These are phyloP conservation scores for Candida sp. DNA, from an alignment of 1,139 yeast genomes.

Conservation along the genomic window DNA sequence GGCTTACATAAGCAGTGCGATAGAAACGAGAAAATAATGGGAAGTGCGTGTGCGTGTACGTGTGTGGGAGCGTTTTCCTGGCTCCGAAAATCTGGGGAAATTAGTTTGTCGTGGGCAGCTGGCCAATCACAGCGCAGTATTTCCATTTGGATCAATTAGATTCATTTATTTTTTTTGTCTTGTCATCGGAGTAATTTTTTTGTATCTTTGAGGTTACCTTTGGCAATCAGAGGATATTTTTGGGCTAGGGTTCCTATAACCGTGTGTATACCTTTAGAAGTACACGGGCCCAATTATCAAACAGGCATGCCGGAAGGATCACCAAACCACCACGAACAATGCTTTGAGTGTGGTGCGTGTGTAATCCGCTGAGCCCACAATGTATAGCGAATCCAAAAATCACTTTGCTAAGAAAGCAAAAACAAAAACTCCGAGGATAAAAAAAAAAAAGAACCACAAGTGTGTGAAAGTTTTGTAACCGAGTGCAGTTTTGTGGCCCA, in stretches of 20 bases:
- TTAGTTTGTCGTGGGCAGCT: neutral
- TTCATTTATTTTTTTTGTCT: neutral
- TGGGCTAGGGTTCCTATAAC: too few relatives aligned
- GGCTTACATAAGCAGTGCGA: neutral
- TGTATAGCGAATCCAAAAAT: neutral
- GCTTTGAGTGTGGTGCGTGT: neutral
- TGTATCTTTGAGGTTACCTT: neutral
- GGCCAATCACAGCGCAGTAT: neutral
- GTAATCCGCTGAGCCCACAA: neutral
- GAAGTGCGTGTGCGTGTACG: too few relatives aligned
- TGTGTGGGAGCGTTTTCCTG: neutral
- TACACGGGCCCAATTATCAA: too few relatives aligned
- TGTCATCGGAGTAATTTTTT: neutral
- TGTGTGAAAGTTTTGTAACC: neutral
- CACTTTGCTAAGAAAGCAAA: neutral
- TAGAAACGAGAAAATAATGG: too few relatives aligned
- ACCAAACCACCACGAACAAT: too few relatives aligned
- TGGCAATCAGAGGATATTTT: neutral
- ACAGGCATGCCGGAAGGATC: too few relatives aligned
- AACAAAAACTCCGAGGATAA: slow-evolving; percentile 9
- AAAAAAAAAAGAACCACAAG: neutral
- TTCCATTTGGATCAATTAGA: slow-evolving; percentile 1
- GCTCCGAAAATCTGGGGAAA: slow-evolving; percentile 8
- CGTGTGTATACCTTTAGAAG: too few relatives aligned
- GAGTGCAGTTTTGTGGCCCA: neutral